These are phyloP conservation scores for Boletus vinaceobasis DNA, from an alignment of 768 basidiomycete species.

Conservation along the genomic window DNA sequence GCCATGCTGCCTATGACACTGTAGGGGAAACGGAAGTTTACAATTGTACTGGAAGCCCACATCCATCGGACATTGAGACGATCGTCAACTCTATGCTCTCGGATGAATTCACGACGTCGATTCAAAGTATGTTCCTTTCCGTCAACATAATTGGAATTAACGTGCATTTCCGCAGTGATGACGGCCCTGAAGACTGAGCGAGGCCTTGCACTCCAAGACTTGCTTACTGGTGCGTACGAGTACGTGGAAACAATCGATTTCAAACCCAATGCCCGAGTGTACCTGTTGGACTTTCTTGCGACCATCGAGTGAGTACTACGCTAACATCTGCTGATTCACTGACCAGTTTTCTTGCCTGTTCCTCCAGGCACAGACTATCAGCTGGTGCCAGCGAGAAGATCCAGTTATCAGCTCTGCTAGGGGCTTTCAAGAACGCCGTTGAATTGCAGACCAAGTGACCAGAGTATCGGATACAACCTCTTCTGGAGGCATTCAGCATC, in stretches of 20 bases:
- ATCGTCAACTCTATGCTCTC: conserved; percentile 95
- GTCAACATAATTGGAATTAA: neutral
- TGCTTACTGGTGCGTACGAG: conserved; percentile 89
- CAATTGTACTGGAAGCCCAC: conserved; percentile 95
- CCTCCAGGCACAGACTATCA: conserved; percentile 77
- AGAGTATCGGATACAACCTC: neutral
- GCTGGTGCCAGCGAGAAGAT: conserved; percentile 94
- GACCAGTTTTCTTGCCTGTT: neutral
- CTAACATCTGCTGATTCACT: neutral
- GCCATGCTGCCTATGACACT: conserved; percentile 92
- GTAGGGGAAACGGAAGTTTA: conserved; percentile 91
- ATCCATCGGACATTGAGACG: conserved; percentile 89
- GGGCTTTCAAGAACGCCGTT: conserved; percentile 90
- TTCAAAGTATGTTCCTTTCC: conserved; percentile 54
- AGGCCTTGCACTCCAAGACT: conserved; percentile 91
- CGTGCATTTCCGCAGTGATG: conserved; percentile 60
- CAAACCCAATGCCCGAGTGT: conserved; percentile 81
- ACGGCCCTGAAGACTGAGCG: conserved; percentile 83
- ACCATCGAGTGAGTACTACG: conserved; percentile 76
- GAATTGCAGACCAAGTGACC: conserved; percentile 58
- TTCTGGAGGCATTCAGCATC: neutral
- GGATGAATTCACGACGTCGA: conserved; percentile 92
- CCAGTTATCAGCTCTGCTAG: conserved; percentile 86
- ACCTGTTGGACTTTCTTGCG: conserved; percentile 90
- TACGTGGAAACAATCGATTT: conserved; percentile 84